Base-by-base conservation (phyloP, 2,329 filamentous ascomycete species). In the Pseudogymnoascus sp. region DNA sequence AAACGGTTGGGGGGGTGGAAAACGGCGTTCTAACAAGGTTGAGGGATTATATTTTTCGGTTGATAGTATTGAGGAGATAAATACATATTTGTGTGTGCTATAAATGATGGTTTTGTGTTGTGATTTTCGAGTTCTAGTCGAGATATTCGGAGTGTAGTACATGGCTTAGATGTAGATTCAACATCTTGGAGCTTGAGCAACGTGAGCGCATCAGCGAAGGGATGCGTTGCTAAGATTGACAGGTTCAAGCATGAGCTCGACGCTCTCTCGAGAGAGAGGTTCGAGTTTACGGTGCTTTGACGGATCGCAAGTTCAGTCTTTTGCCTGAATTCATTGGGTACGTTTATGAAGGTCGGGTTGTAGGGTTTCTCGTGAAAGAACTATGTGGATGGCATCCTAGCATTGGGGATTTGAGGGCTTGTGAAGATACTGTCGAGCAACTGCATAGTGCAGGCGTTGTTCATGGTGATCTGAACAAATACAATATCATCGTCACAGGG, bases 401-500 rank as follows among this genome's bases (percentile, higher is more conserved):
- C 9, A n/a, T 36, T 39, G 13, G 24, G 11, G 57, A 59, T 15
- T 35, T 15, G 7, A 13, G 7, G 7, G 31, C 13, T 29, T 59
- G 57, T 24, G 36, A 36, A 13, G 13, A 37, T 59, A 24, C 29
- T 7, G 13, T 59, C 21, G 29, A 39, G 26, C 57, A 59, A 37
- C 36, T 59, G 36, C 57, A 59, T 39, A 3, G 11, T 9, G n/a
- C 7, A n/a, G 57, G 57, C 57, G 26, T 59, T 24, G 31, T 40
- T 15, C 57, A 59, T 59, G 57, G 57, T 4, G 57, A 59, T 36
- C 24, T 59, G 26, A 59, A 59, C 17, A 59, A 35, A 24, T 59
- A 35, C 26, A 59, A 59, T 59, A 59, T 59, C 26, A 59, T 59
- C 26, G 21, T 59, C 35, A 39, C 57, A 8, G 26, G 15, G 24